A percentile compares a stretch with the other conserved stretches of the same genome.
Conservation (phyloP, 2,329 filamentous ascomycete genomes). For the Boeremia exigua region DNA sequence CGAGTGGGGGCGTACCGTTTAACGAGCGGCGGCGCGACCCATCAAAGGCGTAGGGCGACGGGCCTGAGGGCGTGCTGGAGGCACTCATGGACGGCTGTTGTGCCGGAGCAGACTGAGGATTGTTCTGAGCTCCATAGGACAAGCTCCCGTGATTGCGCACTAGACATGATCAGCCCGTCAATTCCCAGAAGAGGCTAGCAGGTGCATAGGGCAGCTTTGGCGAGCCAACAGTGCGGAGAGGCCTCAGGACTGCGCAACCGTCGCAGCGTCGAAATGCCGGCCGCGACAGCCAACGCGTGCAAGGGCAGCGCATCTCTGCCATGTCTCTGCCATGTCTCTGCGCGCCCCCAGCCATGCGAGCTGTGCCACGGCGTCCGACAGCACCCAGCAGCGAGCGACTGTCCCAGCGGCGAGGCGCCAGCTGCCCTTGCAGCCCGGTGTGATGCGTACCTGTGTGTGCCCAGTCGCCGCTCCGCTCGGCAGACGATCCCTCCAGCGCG, state of each 20-base stretch:
- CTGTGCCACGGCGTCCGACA: slow-evolving; percentile 17
- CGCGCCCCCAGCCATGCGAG: slow-evolving; percentile 19
- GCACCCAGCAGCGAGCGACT: slow-evolving; percentile 6
- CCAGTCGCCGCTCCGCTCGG: slow-evolving; percentile 45
- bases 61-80: slow-evolving; percentile 38
- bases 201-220: slow-evolving; percentile 21
- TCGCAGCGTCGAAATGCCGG: slow-evolving; percentile 14
- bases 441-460: slow-evolving; percentile 46
- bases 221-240: slow-evolving; percentile 37
- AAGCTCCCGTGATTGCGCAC: slow-evolving; percentile 37
- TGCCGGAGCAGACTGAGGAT: slow-evolving; percentile 38
- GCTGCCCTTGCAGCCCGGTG: slow-evolving; percentile 7
- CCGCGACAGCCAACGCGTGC: neutral
- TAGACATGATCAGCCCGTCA: slow-evolving; percentile 36
- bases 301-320: slow-evolving; percentile 10
- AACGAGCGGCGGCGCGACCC: slow-evolving; percentile 52
- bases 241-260: slow-evolving; percentile 24
- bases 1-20: slow-evolving; percentile 45
- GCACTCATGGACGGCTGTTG: slow-evolving; percentile 44
- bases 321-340: slow-evolving; percentile 3
- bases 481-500: slow-evolving; percentile 32
- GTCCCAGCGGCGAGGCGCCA: slow-evolving; percentile 12
- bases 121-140: slow-evolving; percentile 35
- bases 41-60: slow-evolving; percentile 52
- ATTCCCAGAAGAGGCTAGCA: slow-evolving; percentile 11